A percentile compares a stretch with the other conserved stretches of the same genome.
Conservation (phyloP, 140 eudicot genomes). For the Anethum foeniculum region DNA sequence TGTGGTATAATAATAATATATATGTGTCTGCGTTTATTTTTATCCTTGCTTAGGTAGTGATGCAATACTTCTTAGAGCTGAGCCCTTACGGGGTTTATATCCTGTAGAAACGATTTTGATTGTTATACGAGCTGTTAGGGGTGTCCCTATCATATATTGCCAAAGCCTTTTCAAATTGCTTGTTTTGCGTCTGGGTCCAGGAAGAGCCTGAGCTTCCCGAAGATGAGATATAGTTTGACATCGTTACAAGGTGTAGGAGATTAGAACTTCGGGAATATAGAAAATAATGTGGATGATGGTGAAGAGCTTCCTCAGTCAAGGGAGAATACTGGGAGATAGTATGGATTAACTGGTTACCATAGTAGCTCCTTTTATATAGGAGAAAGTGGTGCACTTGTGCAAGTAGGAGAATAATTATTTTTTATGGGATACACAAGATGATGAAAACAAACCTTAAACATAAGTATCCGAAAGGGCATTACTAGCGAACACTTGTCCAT, state of each 20-base stretch:
- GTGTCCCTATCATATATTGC: constrained; percentile 70
- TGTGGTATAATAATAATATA: not conserved
- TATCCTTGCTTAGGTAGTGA: constrained; percentile 46
- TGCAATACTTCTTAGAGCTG: constrained; percentile 78
- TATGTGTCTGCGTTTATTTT: not conserved
- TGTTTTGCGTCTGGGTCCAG: constrained; percentile 80
- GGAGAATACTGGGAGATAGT: constrained; percentile 9
- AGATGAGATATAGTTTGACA: constrained; percentile 65
- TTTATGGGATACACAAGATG: not conserved
- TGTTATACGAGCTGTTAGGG: constrained; percentile 78
- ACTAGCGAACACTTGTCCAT: not conserved
- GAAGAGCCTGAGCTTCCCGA: constrained; percentile 48
- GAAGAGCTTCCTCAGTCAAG: constrained; percentile 20
- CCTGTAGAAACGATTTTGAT: constrained; percentile 59
- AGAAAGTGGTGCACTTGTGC: constrained; percentile 15
- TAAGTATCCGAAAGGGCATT: not conserved
- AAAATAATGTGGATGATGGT: not conserved
- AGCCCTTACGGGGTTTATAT: constrained; percentile 61
- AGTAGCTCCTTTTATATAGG: constrained; percentile 23
- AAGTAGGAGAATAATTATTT: constrained; percentile 25
- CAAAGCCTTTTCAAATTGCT: constrained; percentile 83
- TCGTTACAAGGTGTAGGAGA: constrained; percentile 7
- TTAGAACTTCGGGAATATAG: not conserved
- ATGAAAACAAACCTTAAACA: too few species aligned
- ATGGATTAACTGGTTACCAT: constrained; percentile 4